Conservation (phyloP, 345 rosid genomes). For the Fremontodendron californicum region DNA sequence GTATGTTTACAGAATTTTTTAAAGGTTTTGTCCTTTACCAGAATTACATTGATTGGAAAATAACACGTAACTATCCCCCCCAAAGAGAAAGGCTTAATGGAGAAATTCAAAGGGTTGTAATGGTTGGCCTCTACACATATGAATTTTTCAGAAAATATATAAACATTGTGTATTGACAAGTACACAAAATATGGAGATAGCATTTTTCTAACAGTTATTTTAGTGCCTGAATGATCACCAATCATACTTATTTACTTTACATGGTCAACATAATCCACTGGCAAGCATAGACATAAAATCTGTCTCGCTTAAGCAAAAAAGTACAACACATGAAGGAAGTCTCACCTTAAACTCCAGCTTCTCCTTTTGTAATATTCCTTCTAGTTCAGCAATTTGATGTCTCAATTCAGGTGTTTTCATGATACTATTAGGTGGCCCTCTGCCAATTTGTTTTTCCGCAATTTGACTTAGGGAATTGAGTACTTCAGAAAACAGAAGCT, state of each 20-base stretch:
- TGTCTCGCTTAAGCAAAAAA: not conserved
- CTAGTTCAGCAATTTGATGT: constrained; percentile 54
- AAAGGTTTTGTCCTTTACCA: not conserved
- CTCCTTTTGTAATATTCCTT: constrained; percentile 66
- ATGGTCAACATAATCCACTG: not conserved
- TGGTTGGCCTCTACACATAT: not conserved
- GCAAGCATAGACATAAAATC: not conserved
- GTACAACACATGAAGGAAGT: not conserved
- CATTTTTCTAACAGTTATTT: not conserved
- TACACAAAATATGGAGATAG: not conserved
- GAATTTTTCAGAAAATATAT: not conserved
- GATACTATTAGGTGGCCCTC: constrained; percentile 17
- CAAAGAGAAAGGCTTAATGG: not conserved
- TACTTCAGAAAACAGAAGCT: constrained; percentile 79
- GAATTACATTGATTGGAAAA: not conserved
- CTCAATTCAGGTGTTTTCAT: constrained; percentile 33
- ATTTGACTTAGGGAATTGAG: constrained; percentile 60
- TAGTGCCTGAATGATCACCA: constrained; percentile 6
- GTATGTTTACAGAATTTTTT: not conserved
- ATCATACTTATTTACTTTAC: not conserved
- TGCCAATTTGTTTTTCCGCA: constrained; percentile 34
- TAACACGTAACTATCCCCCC: not conserved
- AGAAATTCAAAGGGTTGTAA: not conserved
- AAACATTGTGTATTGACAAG: not conserved
- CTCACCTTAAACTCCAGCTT: constrained; percentile 78